Evolutionary conservation across 2,329 filamentous ascomycete genomes (phyloP), one percentile per base, ranked within the genome.

Genomic region (Geosmithia putterillii): DNA sequence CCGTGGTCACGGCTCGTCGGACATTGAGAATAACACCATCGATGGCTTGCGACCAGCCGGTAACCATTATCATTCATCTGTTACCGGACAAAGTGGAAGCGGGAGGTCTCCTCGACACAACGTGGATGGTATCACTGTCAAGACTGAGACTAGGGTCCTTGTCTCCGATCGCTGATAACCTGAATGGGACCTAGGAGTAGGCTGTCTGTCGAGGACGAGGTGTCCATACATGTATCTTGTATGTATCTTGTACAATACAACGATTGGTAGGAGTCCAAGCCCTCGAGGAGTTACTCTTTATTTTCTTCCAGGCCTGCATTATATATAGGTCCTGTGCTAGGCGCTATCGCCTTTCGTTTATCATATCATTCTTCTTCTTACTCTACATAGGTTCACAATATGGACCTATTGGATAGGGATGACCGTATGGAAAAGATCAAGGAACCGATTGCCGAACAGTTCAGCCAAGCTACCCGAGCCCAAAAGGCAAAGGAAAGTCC

Each of bases 1-100:
- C 20, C 37, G 39, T 41, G 45, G 45, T 39, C 45, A 38, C 32
- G 32, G 18, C 42, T 44, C 41, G 25, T 43, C 38, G 22, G 45
- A 44, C 42, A 38, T 46, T 40, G 45, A 46, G 22, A 46, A 32
- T 14, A 25, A 46, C 39, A 38, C 45, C n/a, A 41, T 42, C 6
- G 38, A 46, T 44, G 38, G 42, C 35, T 38, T 46, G 17, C 39
- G 42, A 38, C 42, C 41, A 35, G 28, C 25, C 21, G 38, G 42
- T 38, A 41, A 46, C 22, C 36, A 44, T 19, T 46, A 44, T 41
- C 41, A 38, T 21, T 46, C 45, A 15, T 44, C 42, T 17, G 41
- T 46, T 23, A 46, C 45, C 18, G 45, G 42, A 28, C 37, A 40
- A 20, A 42, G 25, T 28, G 36, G 14, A 21, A 22, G 28, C 10